Evolutionary conservation across 768 basidiomycete genomes (phyloP).

Genomic region (Psilocybe tampanensis): DNA sequence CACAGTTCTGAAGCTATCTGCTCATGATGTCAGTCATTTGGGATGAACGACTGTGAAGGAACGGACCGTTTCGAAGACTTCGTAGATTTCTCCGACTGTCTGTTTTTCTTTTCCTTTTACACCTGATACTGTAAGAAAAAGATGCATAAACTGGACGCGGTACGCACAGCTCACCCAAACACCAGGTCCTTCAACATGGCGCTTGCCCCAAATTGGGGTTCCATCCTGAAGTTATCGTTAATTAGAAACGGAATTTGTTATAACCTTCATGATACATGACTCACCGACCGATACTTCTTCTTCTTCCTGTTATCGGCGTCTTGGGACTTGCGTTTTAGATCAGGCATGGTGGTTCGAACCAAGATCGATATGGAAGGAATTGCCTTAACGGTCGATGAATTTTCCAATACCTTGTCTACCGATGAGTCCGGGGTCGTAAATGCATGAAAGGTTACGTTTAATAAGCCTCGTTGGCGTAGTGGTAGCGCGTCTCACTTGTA

Average conservation of each 20-base stretch:
- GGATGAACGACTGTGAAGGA: background rate
- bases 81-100: constrained; percentile 74
- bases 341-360: constrained; percentile 22
- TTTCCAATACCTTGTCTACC: too few relatives aligned
- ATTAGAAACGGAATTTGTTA: too few relatives aligned
- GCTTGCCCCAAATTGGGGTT: constrained; percentile 65
- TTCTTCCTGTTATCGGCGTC: constrained; percentile 35
- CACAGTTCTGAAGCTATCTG: constrained; percentile 79
- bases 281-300: constrained; percentile 56
- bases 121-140: constrained; percentile 31
- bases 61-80: constrained; percentile 76
- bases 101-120: constrained; percentile 84
- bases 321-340: constrained; percentile 29
- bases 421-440: too few relatives aligned
- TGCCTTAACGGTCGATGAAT: background rate
- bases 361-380: constrained; percentile 6
- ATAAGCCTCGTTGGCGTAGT: constrained; percentile 39
- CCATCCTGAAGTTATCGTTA: constrained; percentile 59
- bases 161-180: constrained; percentile 78
- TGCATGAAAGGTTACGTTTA: too few relatives aligned
- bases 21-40: constrained; percentile 34
- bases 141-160: background rate
- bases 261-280: constrained; percentile 16
- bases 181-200: constrained; percentile 76
- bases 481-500: constrained; percentile 45